These are phyloP conservation scores for Phlebiopsis gigantea DNA, from an alignment of 768 basidiomycete genomes.

Conservation along the genomic window DNA sequence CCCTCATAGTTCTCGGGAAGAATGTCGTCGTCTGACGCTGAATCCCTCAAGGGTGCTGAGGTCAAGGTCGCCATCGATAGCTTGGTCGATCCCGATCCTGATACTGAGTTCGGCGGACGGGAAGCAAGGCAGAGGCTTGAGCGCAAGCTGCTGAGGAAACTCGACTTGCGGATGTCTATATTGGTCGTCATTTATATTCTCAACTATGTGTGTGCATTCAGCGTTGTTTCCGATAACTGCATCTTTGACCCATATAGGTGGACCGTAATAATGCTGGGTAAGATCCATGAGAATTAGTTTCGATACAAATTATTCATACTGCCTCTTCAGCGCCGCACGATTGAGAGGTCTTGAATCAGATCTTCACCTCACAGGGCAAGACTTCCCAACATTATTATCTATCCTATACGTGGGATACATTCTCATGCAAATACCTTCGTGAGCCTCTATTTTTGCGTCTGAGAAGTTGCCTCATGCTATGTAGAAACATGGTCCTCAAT, in stretches of 20 bases:
- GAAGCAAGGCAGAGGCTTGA: constrained; percentile 36
- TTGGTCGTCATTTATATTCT: constrained; percentile 41
- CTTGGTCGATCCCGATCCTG: constrained; percentile 10
- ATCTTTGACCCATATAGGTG: constrained; percentile 32
- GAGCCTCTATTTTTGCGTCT: constrained; percentile 20
- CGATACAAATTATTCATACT: neutral
- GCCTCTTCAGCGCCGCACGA: constrained; percentile 53
- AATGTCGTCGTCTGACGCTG: neutral
- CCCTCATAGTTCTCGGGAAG: neutral
- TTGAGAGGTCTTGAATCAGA: constrained; percentile 68
- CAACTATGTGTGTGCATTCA: constrained; percentile 37
- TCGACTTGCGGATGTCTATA: constrained; percentile 41
- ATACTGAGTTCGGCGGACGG: constrained; percentile 32
- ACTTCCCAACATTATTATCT: constrained; percentile 65
- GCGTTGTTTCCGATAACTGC: neutral
- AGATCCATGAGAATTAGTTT: constrained; percentile 9
- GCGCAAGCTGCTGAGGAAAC: constrained; percentile 36
- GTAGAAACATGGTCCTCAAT: constrained; percentile 67
- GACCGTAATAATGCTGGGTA: constrained; percentile 72
- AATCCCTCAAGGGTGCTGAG: constrained; percentile 30
- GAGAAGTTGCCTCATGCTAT: neutral
- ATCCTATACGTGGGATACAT: constrained; percentile 71
- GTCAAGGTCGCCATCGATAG: too few species aligned
- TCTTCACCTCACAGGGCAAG: constrained; percentile 52
- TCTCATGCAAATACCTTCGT: constrained; percentile 78